Evolutionary conservation across 768 basidiomycete species (phyloP), one percentile per base, ranked within the genome.

Genomic region (Mycena alexandri): DNA sequence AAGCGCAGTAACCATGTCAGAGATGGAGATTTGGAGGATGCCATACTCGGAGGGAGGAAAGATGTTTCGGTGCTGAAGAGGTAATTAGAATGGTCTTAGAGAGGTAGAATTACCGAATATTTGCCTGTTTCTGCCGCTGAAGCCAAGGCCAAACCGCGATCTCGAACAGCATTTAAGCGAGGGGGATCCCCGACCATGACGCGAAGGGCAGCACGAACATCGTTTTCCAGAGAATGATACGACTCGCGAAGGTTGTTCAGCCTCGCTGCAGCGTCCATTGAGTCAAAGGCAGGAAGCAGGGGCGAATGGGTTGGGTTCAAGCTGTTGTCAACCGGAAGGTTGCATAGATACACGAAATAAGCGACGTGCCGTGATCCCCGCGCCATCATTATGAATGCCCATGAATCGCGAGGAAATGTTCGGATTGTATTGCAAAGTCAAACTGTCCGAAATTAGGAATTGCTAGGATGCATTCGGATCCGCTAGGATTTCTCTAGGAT

Each of bases 71-170:
- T 36, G 34, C 34, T 36, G 34, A 36, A 12, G 12, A 36, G 34
- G 12, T 36, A 36, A 12, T 36, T 12, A 36, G 34, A 36, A 36
- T 5, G 7, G 12, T 36, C 21, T 14, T 17, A 5, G 16, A 17
- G 8, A n/a, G n/a, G 21, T 22, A 29, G 29, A 54, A 44, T 43
- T n/a, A 41, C 14, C 41, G 43, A n/a, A n/a, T n/a, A n/a, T n/a
- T n/a, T n/a, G n/a, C 56, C 24, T 57, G 56, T n/a, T n/a, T 57
- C 56, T 8, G 56, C 56, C 2, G 56, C 56, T 3, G 56, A 41
- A 22, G 56, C 56, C 22, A 57, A 19, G 2, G 56, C 38, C 17
- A 57, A 36, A 16, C 41, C 56, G 22, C 24, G 56, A n/a, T 57
- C 56, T 43, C 56, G 22, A 3, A 57, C 41, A 16, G 56, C 56